Conservation (phyloP, 306 rosid species). For the Mimosa bimucronata region DNA sequence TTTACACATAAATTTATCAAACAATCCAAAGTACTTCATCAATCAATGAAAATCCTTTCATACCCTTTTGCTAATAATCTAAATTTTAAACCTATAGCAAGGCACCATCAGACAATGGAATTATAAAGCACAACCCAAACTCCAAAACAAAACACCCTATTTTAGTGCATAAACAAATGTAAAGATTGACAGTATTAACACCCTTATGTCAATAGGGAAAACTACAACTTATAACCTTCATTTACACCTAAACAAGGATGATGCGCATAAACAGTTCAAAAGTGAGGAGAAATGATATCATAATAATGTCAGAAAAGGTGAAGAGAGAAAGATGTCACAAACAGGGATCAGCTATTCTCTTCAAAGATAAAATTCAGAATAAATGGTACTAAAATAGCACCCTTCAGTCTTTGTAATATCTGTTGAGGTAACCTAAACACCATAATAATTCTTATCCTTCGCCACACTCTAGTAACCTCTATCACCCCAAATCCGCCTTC, state of each 20-base stretch:
- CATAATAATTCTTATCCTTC: neutral
- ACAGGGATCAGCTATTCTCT: neutral
- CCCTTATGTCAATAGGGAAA: neutral
- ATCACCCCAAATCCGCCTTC: neutral
- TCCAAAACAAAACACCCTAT: conserved; percentile 14
- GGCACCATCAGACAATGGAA: conserved; percentile 34
- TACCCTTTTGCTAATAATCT: too few species aligned
- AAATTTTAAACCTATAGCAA: too few species aligned
- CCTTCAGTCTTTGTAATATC: neutral
- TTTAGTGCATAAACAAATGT: too few species aligned
- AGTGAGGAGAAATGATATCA: neutral
- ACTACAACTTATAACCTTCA: neutral
- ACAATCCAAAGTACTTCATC: too few species aligned
- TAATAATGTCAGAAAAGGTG: neutral
- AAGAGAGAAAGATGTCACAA: too few species aligned
- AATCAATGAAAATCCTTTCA: too few species aligned
- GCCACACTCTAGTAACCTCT: neutral
- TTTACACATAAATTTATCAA: too few species aligned
- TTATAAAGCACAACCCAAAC: conserved; percentile 19
- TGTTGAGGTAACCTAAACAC: neutral
- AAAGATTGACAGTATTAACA: neutral
- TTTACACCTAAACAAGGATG: neutral
- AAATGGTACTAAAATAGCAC: neutral
- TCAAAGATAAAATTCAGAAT: neutral
- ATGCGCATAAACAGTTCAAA: neutral